Evolutionary conservation across 768 basidiomycete genomes (phyloP).

Genomic region (Podaxis sp.): DNA sequence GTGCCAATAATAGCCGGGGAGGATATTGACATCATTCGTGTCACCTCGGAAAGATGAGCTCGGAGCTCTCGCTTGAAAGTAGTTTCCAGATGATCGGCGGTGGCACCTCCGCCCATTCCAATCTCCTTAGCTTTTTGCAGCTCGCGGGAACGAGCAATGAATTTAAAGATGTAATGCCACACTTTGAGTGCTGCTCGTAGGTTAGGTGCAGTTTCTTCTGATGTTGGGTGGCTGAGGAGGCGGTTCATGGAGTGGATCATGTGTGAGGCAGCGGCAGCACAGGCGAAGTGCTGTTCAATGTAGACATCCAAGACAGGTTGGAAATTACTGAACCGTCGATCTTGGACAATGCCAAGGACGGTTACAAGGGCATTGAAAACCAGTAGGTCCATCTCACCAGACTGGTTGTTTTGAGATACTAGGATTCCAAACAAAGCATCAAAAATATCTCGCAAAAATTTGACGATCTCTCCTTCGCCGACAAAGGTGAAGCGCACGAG

Average conservation of each 20-base stretch:
- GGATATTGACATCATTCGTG: conserved; percentile 82
- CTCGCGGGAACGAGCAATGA: conserved; percentile 88
- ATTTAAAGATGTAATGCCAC: conserved; percentile 96
- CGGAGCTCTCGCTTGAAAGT: conserved; percentile 84
- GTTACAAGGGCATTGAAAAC: conserved; percentile 92
- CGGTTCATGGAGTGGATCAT: conserved; percentile 88
- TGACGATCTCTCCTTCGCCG: conserved; percentile 92
- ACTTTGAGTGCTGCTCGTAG: conserved; percentile 92
- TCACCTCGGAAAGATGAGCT: conserved; percentile 76
- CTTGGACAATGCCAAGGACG: conserved; percentile 89
- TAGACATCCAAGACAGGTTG: conserved; percentile 92
- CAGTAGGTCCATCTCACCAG: conserved; percentile 77
- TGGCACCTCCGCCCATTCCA: conserved; percentile 77
- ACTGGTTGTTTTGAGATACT: conserved; percentile 68
- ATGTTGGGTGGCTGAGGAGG: conserved; percentile 71
- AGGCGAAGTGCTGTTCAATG: conserved; percentile 86
- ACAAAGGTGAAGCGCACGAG: conserved; percentile 89
- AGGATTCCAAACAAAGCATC: conserved; percentile 92
- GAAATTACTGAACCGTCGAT: conserved; percentile 94
- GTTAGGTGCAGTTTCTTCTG: conserved; percentile 69
- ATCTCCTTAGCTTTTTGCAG: conserved; percentile 81
- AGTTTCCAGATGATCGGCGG: conserved; percentile 81
- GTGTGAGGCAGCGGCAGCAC: conserved; percentile 76
- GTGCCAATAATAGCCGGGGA: conserved; percentile 90
- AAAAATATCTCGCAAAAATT: conserved; percentile 88